Evolutionary conservation across 2,329 filamentous ascomycete species (phyloP).

Genomic region (Penicillium sp.): DNA sequence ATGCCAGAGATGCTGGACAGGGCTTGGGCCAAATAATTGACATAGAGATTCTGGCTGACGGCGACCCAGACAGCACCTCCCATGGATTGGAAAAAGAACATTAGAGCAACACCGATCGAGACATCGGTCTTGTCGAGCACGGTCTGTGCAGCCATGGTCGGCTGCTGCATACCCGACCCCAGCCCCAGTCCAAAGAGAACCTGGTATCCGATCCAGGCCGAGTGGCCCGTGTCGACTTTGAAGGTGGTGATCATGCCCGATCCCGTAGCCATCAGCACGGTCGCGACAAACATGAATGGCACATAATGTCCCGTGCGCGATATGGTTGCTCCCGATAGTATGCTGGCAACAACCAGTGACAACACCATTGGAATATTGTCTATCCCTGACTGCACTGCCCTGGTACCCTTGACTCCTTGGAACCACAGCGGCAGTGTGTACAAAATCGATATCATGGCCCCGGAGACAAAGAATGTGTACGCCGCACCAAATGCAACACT

Average conservation of each 20-base stretch:
- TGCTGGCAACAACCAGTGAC: slow-evolving; percentile 34
- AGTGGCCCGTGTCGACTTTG: slow-evolving; percentile 12
- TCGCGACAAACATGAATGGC: slow-evolving; percentile 37
- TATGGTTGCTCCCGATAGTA: slow-evolving; percentile 33
- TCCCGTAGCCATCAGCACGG: slow-evolving; percentile 15
- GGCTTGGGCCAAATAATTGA: slow-evolving; percentile 12
- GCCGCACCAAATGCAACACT: slow-evolving; percentile 33
- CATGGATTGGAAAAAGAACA: slow-evolving; percentile 21
- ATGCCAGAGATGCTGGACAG: slow-evolving; percentile 14
- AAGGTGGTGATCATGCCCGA: slow-evolving; percentile 21
- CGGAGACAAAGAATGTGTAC: slow-evolving; percentile 39
- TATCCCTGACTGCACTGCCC: slow-evolving; percentile 48
- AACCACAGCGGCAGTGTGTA: slow-evolving; percentile 50
- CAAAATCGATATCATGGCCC: slow-evolving; percentile 40
- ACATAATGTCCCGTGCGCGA: slow-evolving; percentile 41
- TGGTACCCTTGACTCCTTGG: slow-evolving; percentile 45
- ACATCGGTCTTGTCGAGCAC: slow-evolving; percentile 14
- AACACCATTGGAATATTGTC: slow-evolving; percentile 43
- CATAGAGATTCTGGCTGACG: slow-evolving; percentile 18
- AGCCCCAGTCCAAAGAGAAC: slow-evolving; percentile 19
- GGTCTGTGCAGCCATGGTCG: slow-evolving; percentile 18
- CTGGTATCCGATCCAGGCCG: slow-evolving; percentile 22
- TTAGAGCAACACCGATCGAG: slow-evolving; percentile 17
- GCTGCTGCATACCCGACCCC: slow-evolving; percentile 19
- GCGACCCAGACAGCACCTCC: slow-evolving; percentile 20